These are phyloP conservation scores for Pleurozium schreberi DNA, from an alignment of 225 moss, liverwort and hornwort genomes.

Conservation along the genomic window DNA sequence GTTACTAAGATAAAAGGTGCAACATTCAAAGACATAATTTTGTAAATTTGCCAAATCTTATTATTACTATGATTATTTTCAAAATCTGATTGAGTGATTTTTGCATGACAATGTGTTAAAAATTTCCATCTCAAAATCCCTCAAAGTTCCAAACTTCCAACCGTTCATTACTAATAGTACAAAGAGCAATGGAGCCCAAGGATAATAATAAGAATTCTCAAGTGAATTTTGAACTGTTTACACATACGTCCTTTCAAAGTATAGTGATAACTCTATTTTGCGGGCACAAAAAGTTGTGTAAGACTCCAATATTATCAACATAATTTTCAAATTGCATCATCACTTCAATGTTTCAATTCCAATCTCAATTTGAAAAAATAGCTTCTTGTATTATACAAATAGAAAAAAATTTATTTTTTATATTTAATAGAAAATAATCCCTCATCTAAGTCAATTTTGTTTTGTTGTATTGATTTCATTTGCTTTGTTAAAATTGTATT, in stretches of 20 bases:
- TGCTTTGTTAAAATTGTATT: neutral
- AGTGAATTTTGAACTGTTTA: neutral
- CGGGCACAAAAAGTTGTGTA: neutral
- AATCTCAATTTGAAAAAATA: neutral
- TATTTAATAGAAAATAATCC: fast-evolving
- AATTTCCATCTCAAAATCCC: neutral
- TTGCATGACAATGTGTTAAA: neutral
- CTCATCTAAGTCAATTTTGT: neutral
- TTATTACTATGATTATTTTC: neutral
- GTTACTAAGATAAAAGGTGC: neutral
- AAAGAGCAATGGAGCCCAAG: neutral
- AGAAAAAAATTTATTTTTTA: fast-evolving
- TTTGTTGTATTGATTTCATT: neutral
- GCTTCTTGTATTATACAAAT: neutral
- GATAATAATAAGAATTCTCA: neutral
- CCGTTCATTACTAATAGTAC: fast-evolving
- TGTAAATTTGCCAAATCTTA: neutral
- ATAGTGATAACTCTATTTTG: neutral
- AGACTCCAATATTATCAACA: neutral
- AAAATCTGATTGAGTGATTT: no score
- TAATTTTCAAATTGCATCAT: neutral
- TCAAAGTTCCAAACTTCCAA: neutral
- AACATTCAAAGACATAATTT: neutral
- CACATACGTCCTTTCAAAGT: neutral
- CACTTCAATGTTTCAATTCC: neutral